phyloP scores from a whole-genome alignment of 768 basidiomycete species.

The Pisolithus tinctorius region DNA sequence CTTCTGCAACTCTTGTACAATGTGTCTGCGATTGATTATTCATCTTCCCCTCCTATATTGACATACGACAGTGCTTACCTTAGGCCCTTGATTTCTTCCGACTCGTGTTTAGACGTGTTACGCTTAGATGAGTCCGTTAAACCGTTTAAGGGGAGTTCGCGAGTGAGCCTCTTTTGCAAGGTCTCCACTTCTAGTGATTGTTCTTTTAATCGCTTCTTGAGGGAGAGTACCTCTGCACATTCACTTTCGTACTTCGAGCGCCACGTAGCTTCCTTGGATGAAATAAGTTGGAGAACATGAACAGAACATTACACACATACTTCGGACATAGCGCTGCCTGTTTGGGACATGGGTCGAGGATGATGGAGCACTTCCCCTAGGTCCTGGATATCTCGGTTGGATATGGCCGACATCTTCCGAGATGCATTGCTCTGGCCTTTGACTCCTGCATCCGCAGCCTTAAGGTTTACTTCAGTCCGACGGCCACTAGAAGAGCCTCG shows the following conservation, averaged over 20 bases:
- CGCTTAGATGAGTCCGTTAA: conserved; percentile 21
- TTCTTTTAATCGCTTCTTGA: conserved; percentile 31
- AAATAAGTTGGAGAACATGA: not conserved
- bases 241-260: conserved; percentile 24
- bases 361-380: conserved; percentile 45
- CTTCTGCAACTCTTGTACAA: conserved; percentile 82
- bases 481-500: not conserved
- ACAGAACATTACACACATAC: conserved; percentile 2
- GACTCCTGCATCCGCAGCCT: conserved; percentile 44
- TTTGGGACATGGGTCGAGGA: conserved; percentile 22
- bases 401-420: conserved; percentile 41
- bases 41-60: not conserved
- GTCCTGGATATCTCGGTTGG: conserved; percentile 47
- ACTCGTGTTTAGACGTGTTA: conserved; percentile 44
- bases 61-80: conserved; percentile 43
- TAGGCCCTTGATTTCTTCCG: conserved; percentile 69
- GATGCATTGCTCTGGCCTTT: conserved; percentile 35
- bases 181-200: conserved; percentile 48
- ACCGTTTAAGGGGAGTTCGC: conserved; percentile 46
- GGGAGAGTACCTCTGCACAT: conserved; percentile 23
- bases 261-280: conserved; percentile 20
- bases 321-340: conserved; percentile 5
- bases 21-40: conserved; percentile 45
- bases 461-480: not conserved
- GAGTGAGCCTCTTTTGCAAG: conserved; percentile 52